Evolutionary conservation across 2,329 filamentous ascomycete species (phyloP).

Genomic region (Botrytis paeoniae): DNA sequence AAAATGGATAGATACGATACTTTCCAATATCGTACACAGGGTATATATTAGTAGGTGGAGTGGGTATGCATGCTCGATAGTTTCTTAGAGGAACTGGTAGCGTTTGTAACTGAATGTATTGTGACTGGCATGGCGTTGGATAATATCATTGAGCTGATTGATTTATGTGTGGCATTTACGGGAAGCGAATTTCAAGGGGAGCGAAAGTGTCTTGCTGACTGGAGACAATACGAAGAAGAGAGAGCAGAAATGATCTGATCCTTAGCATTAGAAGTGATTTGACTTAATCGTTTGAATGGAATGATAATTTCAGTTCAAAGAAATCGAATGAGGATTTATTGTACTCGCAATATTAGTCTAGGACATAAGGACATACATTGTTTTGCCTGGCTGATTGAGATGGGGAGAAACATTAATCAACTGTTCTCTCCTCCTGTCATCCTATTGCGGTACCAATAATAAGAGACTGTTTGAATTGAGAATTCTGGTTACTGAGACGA

Average conservation of each 20-base stretch:
- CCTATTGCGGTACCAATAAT: neutral
- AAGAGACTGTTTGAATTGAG: neutral
- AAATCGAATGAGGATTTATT: neutral
- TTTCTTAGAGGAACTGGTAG: neutral
- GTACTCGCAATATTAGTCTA: neutral
- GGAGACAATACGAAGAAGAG: neutral
- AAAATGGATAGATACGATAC: slow-evolving; percentile 64
- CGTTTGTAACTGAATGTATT: neutral
- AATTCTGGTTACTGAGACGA: neutral
- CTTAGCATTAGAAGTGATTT: neutral
- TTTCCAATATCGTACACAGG: slow-evolving; percentile 84
- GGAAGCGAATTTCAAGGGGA: neutral
- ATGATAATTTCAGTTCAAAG: neutral
- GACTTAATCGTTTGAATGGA: neutral
- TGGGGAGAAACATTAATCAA: neutral
- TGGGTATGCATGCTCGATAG: neutral
- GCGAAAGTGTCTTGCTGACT: neutral
- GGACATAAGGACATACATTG: neutral
- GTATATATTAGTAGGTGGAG: slow-evolving; percentile 63
- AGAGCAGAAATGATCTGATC: neutral
- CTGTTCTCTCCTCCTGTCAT: neutral
- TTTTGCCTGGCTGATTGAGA: neutral
- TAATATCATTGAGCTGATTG: slow-evolving; percentile 15
- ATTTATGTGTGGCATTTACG: slow-evolving; percentile 10
- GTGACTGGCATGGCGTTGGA: slow-evolving; percentile 16